phyloP scores from a whole-genome alignment of 805 yeast species.

The Wickerhamiella shivajii region DNA sequence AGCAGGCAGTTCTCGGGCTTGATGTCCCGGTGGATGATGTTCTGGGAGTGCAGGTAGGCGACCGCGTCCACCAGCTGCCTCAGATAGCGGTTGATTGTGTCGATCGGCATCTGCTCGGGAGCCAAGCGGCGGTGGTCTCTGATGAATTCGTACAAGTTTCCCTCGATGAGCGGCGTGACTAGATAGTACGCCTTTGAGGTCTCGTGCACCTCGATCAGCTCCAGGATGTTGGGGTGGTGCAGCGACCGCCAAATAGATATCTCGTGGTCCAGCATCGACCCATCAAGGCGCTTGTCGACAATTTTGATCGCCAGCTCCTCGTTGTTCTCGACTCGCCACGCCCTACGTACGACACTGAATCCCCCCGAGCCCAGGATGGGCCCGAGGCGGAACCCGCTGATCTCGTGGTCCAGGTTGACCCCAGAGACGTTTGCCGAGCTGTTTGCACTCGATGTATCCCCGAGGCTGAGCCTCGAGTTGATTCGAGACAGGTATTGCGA shows the following conservation, averaged over 20 bases:
- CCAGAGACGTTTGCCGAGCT: no score
- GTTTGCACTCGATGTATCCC: no score
- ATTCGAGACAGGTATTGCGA: constrained; percentile 7
- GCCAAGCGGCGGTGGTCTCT: constrained; percentile 2
- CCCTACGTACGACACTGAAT: constrained; percentile 9
- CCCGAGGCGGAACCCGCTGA: constrained; percentile 6
- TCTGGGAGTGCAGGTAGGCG: constrained; percentile 45
- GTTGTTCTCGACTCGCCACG: constrained; percentile 4
- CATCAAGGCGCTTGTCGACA: constrained; percentile 28
- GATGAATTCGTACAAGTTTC: constrained; percentile 54
- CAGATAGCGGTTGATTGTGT: constrained; percentile 39
- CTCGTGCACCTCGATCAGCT: constrained; percentile 45
- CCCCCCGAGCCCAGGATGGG: constrained; percentile 11
- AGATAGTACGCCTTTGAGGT: constrained; percentile 53
- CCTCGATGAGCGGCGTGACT: constrained; percentile 55
- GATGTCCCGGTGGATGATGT: constrained; percentile 68
- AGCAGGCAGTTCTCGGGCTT: constrained; percentile 69
- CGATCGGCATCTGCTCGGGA: constrained; percentile 29
- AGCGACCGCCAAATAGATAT: constrained; percentile 60
- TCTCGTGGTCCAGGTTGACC: neutral
- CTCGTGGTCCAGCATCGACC: constrained; percentile 52
- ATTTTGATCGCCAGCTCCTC: constrained; percentile 43
- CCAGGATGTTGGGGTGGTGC: constrained; percentile 49
- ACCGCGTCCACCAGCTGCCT: constrained; percentile 46
- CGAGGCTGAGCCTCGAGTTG: constrained; percentile 9